Evolutionary conservation across 1,284 basidiomycete genomes (phyloP).

Genomic region (Hypsizygus ulmarius): DNA sequence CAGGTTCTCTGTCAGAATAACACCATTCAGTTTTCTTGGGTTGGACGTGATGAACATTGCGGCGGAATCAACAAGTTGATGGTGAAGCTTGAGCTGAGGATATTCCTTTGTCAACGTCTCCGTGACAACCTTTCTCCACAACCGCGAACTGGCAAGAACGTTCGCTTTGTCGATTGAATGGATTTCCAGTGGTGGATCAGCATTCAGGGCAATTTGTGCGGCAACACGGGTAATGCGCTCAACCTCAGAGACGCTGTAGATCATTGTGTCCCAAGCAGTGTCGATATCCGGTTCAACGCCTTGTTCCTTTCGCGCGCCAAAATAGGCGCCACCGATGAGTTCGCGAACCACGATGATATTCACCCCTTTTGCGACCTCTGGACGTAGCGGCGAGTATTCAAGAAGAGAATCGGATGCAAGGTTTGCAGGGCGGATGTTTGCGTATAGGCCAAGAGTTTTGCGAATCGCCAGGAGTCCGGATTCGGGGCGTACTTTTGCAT

Average conservation of each 20-base stretch:
- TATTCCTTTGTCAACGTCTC: slow-evolving; percentile 84
- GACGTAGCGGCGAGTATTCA: slow-evolving; percentile 89
- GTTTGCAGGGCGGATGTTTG: slow-evolving; percentile 96
- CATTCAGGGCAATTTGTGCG: slow-evolving; percentile 84
- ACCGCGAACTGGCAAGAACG: slow-evolving; percentile 90
- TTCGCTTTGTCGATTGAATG: slow-evolving; percentile 99
- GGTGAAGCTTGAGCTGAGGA: slow-evolving; percentile 82
- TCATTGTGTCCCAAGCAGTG: slow-evolving; percentile 87
- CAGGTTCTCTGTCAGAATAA: slow-evolving; percentile 92
- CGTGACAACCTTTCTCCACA: slow-evolving; percentile 92
- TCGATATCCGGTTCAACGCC: slow-evolving; percentile 60
- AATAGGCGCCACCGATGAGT: slow-evolving; percentile 92
- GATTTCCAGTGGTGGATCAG: slow-evolving; percentile 84
- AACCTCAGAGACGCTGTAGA: slow-evolving; percentile 90
- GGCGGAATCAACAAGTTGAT: slow-evolving; percentile 94
- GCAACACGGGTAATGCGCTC: slow-evolving; percentile 96
- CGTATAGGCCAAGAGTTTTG: slow-evolving; percentile 92
- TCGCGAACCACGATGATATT: slow-evolving; percentile 95
- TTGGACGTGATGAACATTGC: slow-evolving; percentile 95
- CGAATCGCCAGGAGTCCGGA: slow-evolving; percentile 89
- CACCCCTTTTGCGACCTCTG: slow-evolving; percentile 81
- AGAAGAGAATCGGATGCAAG: slow-evolving; percentile 93
- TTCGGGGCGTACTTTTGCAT: slow-evolving; percentile 92
- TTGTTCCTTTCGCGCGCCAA: slow-evolving; percentile 90
- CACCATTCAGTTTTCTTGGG: slow-evolving; percentile 93